Base-by-base conservation (phyloP, 352 stramenopile genomes). In the Phytophthora litchii region DNA sequence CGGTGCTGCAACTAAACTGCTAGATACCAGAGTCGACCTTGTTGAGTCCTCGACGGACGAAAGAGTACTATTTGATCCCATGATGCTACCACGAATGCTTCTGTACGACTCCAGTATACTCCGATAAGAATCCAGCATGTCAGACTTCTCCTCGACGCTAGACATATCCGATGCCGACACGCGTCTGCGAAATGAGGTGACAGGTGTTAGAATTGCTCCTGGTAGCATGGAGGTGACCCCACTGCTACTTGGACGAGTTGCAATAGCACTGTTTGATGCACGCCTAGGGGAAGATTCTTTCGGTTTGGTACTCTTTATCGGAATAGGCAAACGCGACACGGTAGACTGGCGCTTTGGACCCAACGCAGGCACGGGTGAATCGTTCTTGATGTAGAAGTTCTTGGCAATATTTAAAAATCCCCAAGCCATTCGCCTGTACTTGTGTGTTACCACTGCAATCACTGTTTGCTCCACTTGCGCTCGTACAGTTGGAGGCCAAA, bases 371-470 rank as follows among this genome's bases (percentile, higher is more conserved):
- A 72, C 36, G 2, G 64, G 54, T 34, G 67, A 42, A 16, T 86
- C 78, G 19, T 79, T 80, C 43, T 82, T 83, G 34, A 77, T 69
- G 59, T 76, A 82, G 20, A 91, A 78, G 32, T 89, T 88, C 54
- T 88, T 92, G 4, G 70, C 62, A 40, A 92, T 86, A 54, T 76
- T 86, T 36, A 85, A 57, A 35, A 74, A 89, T 0, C 54, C 57
- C 31, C 57, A 71, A 0, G 74, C 57, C 3, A 45, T 74, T 7
- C 59, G 47, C 1, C 51, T 34, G 43, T 92, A 89, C 32, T 71
- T 77, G 7, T 29, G 48, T 21, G 64, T 58, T 9, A 90, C 51
- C 8, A 76, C 29, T 35, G 70, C 42, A 8, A 86, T 36, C 8
- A 89, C 48, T 5, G 47, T n/a, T 0, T 60, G 37, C 40, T 92